Evolutionary conservation across 2,329 filamentous ascomycete species (phyloP), one percentile per base, ranked within the genome.

Genomic region (Blastomyces gilchristii): DNA sequence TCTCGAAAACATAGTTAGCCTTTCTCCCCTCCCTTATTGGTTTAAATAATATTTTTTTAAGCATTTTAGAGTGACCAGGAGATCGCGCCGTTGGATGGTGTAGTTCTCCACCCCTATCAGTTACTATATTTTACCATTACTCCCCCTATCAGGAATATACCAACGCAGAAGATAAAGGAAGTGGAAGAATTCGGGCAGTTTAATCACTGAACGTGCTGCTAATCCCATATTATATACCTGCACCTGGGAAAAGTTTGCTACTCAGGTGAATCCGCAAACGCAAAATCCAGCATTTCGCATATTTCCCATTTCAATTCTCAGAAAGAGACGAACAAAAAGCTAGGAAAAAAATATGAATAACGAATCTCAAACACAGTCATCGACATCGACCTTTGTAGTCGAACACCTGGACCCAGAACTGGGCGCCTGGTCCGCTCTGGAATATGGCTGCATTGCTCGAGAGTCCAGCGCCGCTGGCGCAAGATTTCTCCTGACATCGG

Each of bases 351-450:
- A 4, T 4, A 50, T 50, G 58, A 47, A 18, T 34, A 61, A 50
- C 49, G 9, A 61, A 39, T 9, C 45, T 25, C 37, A 41, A 54
- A 25, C 53, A 8, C 58, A 37, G 14, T 14, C 9, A 37, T 28
- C 59, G 77, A 92, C 86, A 54, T 11, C 60, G 77, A 92, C 86
- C 53, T 97, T 94, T 78, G 89, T 97, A 71, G 92, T 97, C 70
- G 93, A 97, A 80, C 93, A 99, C 77, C 86, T 99, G 67, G 94
- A 99, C 78, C 87, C 90, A 50, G 94, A 99, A 77, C 83, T 99
- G 39, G 94, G 95, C 43, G 84, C 86, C 50, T 99, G 94, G 94
- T 97, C 94, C 31, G 86, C 90, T 67, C 84, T 97, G 61, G 94
- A 99, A 79, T 99, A 99, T 79, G 80, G 85, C 62, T 85, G 88